Base-by-base conservation (phyloP, 2,329 filamentous ascomycete species). In the Cladosporium sp. region DNA sequence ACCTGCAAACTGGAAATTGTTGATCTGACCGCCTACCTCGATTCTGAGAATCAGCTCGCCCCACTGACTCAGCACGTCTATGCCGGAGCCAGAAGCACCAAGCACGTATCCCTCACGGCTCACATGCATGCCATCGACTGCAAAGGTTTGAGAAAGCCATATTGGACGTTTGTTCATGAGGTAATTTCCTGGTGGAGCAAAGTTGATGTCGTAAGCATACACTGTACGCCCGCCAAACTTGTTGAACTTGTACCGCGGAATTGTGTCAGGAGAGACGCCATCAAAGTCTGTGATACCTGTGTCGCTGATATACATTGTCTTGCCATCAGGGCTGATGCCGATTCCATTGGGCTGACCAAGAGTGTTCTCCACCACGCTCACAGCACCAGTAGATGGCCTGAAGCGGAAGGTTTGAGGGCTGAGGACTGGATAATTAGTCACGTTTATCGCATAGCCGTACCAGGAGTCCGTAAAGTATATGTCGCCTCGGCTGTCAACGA, bases 381-480 rank as follows among this genome's bases (percentile, higher is more conserved):
- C 69, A 2, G 69, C 70, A 3, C 75, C 75, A 0, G 76, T 77
- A 2, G 57, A 58, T 0, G 74, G 73, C 17, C 68, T 66, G 64
- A 77, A 79, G 24, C 76, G 71, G 63, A 79, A 80, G 3, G 64
- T 70, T 12, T 66, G 69, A 24, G 60, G 50, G n/a, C 53, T 37
- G 12, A 50, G 55, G 7, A 60, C 60, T 3, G 63, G 63, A 22
- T 61, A 57, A 3, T 42, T 34, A 3, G 63, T 62, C 7, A 63
- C 61, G 32, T 62, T 61, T 52, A 64, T 60, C 40, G 45, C 54
- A 28, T 60, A 63, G 19, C 60, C 60, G 39, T 63, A 63, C 51
- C 56, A 45, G 5, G 75, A 73, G 61, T 80, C 78, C 1, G 78
- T 79, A 67, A 80, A 80, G 74, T 76, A 80, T 39, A 81, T 69